A percentile compares a stretch with the other conserved stretches of the same genome.
These are phyloP conservation scores for Yarrowia deformans DNA, from an alignment of 805 yeast species.

Conservation along the genomic window DNA sequence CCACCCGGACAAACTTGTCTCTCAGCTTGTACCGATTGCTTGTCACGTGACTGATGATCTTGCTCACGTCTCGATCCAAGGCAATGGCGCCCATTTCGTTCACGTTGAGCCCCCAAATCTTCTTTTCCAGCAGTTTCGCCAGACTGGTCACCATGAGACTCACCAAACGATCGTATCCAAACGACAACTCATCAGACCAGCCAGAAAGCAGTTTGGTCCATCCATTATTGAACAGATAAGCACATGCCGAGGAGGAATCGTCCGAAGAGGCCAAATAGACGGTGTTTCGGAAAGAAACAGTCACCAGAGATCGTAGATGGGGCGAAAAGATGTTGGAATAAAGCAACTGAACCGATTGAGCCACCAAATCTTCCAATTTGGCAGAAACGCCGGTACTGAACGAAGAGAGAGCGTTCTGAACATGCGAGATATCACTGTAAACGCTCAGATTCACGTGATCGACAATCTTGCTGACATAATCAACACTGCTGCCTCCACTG, in stretches of 20 bases:
- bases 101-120: constrained; percentile 70
- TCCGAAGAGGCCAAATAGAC: constrained; percentile 51
- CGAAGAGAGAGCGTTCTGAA: constrained; percentile 34
- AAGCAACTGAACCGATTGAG: constrained; percentile 55
- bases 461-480: constrained; percentile 63
- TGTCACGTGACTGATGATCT: constrained; percentile 69
- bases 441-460: constrained; percentile 41
- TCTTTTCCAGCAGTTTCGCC: constrained; percentile 66
- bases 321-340: constrained; percentile 53
- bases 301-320: constrained; percentile 51
- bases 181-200: constrained; percentile 15
- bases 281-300: constrained; percentile 53
- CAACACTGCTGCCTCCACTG: constrained; percentile 69
- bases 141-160: constrained; percentile 61
- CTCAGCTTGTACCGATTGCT: constrained; percentile 76
- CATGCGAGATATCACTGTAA: constrained; percentile 49
- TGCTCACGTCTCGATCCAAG: constrained; percentile 80
- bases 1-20: constrained; percentile 77
- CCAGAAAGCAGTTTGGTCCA: constrained; percentile 76
- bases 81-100: constrained; percentile 85
- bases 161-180: constrained; percentile 55
- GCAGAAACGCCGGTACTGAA: constrained; percentile 48
- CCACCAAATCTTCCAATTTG: constrained; percentile 53
- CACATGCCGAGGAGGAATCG: constrained; percentile 43
- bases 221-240: constrained; percentile 59